phyloP scores from a whole-genome alignment of 371 early-diverging fungal genomes.

The Coemansia sp. region DNA sequence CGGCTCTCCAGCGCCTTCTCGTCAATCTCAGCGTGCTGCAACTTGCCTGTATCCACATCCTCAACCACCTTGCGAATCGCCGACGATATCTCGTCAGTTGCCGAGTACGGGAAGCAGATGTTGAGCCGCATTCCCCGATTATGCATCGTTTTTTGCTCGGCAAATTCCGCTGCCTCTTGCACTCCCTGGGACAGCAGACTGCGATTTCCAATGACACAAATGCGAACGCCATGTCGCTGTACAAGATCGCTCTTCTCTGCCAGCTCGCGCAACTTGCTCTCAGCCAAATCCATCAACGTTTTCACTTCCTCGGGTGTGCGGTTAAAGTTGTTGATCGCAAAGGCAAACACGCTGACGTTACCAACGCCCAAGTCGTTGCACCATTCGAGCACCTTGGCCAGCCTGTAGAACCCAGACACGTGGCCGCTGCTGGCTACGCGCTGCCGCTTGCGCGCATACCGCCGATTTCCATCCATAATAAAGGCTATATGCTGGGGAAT shows the following conservation, averaged over 20 bases:
- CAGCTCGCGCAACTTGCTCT: slow-evolving; percentile 64
- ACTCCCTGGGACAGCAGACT: slow-evolving; percentile 67
- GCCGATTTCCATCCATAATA: slow-evolving; percentile 99
- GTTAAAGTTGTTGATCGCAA: slow-evolving; percentile 97
- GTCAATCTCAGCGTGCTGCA: slow-evolving; percentile 64
- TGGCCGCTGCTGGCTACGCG: slow-evolving; percentile 71
- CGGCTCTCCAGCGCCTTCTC: slow-evolving; percentile 61
- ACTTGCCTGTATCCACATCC: slow-evolving; percentile 56
- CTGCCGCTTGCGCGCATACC: slow-evolving; percentile 75
- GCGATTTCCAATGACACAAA: slow-evolving; percentile 23
- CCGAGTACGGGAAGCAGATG: slow-evolving; percentile 95
- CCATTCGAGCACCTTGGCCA: slow-evolving; percentile 75
- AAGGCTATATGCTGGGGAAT: slow-evolving; percentile 96
- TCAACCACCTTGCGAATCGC: slow-evolving; percentile 58
- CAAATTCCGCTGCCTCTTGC: slow-evolving; percentile 57
- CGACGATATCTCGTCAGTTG: slow-evolving; percentile 88
- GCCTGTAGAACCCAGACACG: slow-evolving; percentile 77
- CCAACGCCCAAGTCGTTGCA: slow-evolving; percentile 84
- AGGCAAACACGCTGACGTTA: slow-evolving; percentile 96
- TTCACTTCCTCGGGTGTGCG: slow-evolving; percentile 70
- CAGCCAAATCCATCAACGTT: slow-evolving; percentile 16
- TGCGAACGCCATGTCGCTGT: slow-evolving; percentile 57
- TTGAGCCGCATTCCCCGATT: slow-evolving; percentile 80
- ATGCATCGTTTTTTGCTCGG: slow-evolving; percentile 66
- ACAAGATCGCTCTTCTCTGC: slow-evolving; percentile 61